These are phyloP conservation scores for Nyctanthes arbortristis DNA, from an alignment of 257 asterid genomes.

Conservation along the genomic window DNA sequence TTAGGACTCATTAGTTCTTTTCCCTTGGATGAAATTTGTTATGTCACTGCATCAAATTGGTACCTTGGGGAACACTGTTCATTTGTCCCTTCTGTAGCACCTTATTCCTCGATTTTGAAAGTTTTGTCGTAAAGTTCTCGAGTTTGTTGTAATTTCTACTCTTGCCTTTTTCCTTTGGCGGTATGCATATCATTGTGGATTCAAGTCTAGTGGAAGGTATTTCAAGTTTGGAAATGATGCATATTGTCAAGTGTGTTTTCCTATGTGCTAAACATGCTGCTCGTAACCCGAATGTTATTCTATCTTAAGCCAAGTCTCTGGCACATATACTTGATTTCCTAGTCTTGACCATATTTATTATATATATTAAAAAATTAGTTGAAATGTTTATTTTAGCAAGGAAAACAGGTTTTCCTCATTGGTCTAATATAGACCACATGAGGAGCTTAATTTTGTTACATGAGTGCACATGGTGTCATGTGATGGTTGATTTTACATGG, in stretches of 20 bases:
- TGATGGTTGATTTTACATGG: constrained; percentile 11
- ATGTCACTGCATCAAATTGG: background rate
- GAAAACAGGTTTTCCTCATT: background rate
- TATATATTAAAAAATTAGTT: constrained; percentile 13
- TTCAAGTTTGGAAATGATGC: background rate
- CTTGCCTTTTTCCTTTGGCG: background rate
- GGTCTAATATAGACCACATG: background rate
- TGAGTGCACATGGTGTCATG: constrained; percentile 37
- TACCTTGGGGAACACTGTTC: background rate
- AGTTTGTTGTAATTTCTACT: background rate
- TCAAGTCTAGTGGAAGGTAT: background rate
- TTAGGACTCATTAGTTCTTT: background rate
- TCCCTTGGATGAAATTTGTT: background rate
- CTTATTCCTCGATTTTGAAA: background rate
- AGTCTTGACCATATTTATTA: constrained; percentile 6
- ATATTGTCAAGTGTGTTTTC: background rate
- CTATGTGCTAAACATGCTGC: background rate
- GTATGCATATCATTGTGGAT: background rate
- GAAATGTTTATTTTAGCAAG: background rate
- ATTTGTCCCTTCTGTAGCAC: background rate
- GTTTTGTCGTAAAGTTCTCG: background rate
- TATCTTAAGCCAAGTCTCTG: background rate
- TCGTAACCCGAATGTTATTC: too few species aligned
- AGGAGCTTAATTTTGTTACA: constrained; percentile 15
- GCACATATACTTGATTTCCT: background rate